phyloP scores from a whole-genome alignment of 345 rosid species.

The Eucalyptus regnans region DNA sequence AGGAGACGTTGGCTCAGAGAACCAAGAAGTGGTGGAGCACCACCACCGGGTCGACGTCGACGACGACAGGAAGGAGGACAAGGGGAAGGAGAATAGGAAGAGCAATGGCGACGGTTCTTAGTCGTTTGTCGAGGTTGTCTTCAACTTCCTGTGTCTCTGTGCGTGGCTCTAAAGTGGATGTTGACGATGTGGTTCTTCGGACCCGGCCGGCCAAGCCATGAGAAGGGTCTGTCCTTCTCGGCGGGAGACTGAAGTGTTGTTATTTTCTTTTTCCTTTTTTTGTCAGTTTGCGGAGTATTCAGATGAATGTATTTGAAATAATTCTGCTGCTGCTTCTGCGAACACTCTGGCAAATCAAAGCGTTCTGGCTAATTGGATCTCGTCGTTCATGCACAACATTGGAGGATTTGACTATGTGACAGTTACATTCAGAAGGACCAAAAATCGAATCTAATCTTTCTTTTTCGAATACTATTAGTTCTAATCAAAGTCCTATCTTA shows the following conservation, averaged over 20 bases:
- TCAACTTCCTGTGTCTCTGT: neutral
- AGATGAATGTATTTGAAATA: neutral
- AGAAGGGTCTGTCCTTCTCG: too few species aligned
- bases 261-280: neutral
- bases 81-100: neutral
- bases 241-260: neutral
- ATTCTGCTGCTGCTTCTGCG: neutral
- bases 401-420: neutral
- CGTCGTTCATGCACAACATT: neutral
- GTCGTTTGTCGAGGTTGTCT: neutral
- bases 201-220: neutral
- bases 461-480: neutral
- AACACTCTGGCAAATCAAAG: neutral
- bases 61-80: neutral
- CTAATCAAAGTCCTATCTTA: neutral
- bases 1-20: neutral
- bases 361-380: neutral
- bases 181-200: neutral
- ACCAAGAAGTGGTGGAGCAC: neutral
- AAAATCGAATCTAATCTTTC: neutral
- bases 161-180: neutral
- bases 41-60: fast-evolving
- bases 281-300: neutral
- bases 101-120: neutral
- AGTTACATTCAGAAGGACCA: neutral